Evolutionary conservation across 1,284 basidiomycete species (phyloP).

Genomic region (Sporisorium graminicola): DNA sequence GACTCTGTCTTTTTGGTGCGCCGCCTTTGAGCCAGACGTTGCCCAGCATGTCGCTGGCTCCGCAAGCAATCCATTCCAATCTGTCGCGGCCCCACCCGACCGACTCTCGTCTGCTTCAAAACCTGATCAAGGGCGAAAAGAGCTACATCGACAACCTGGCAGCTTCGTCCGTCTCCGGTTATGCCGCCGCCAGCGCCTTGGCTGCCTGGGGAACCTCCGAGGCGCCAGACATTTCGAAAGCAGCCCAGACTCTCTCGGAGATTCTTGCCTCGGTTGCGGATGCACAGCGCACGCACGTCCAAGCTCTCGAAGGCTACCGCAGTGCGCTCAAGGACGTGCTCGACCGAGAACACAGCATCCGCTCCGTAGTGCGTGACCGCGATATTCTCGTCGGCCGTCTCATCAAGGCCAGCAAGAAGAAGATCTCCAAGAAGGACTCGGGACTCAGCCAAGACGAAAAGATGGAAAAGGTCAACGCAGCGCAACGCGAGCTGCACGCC

Average conservation of each 20-base stretch:
- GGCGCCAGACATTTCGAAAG: conserved; percentile 66
- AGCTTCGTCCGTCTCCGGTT: conserved; percentile 41
- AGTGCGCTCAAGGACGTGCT: conserved; percentile 71
- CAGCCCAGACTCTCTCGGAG: conserved; percentile 67
- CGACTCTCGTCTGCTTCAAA: conserved; percentile 70
- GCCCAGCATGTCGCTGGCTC: conserved; percentile 51
- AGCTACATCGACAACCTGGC: conserved; percentile 64
- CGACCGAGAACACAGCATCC: conserved; percentile 70
- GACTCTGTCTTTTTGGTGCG: not conserved
- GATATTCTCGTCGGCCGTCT: conserved; percentile 71
- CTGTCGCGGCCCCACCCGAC: conserved; percentile 63
- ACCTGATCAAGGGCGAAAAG: conserved; percentile 71
- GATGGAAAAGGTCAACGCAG: conserved; percentile 68
- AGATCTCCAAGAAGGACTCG: conserved; percentile 59
- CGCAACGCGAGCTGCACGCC: conserved; percentile 70
- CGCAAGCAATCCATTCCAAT: conserved; percentile 57
- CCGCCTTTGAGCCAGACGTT: not conserved
- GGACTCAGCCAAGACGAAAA: conserved; percentile 63
- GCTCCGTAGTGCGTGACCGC: conserved; percentile 70
- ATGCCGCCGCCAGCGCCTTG: conserved; percentile 68
- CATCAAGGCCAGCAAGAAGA: conserved; percentile 70
- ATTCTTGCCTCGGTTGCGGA: conserved; percentile 68
- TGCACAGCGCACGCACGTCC: conserved; percentile 69
- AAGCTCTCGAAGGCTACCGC: conserved; percentile 70
- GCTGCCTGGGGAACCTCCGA: conserved; percentile 71